Percentiles rank a stretch among this genome's conserved stretches.
phyloP scores from a whole-genome alignment of 495 filamentous ascomycete genomes.

The Articulospora tetracladia region DNA sequence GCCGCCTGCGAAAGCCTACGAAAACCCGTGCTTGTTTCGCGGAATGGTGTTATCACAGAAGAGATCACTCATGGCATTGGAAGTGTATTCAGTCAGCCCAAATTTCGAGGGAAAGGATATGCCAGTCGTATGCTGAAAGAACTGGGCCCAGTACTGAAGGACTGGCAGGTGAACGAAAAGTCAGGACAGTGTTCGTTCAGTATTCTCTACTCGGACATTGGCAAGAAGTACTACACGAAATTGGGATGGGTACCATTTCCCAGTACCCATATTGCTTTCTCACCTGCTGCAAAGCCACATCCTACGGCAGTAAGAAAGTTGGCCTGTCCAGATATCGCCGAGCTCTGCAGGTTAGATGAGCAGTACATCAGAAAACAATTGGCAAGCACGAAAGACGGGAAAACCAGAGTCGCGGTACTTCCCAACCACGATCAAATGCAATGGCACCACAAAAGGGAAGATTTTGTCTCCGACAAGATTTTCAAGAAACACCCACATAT shows the following conservation, averaged over 20 bases:
- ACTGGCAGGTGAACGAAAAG: constrained; percentile 42
- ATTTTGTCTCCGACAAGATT: constrained; percentile 65
- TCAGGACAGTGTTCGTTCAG: constrained; percentile 39
- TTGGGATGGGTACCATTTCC: constrained; percentile 75
- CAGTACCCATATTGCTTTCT: constrained; percentile 66
- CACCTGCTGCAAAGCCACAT: constrained; percentile 30
- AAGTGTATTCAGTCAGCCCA: constrained; percentile 77
- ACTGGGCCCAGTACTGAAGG: constrained; percentile 30
- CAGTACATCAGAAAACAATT: constrained; percentile 38
- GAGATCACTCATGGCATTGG: constrained; percentile 75
- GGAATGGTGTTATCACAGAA: constrained; percentile 50
- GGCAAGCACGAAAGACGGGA: constrained; percentile 22
- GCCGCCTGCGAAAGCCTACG: constrained; percentile 79
- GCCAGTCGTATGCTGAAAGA: constrained; percentile 59
- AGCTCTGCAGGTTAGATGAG: constrained; percentile 57
- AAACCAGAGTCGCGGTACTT: constrained; percentile 59
- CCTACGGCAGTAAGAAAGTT: constrained; percentile 14
- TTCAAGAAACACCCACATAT: constrained; percentile 46
- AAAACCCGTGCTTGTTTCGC: constrained; percentile 47
- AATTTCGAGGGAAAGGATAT: constrained; percentile 73
- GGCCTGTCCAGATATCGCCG: constrained; percentile 40
- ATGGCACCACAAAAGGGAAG: constrained; percentile 87
- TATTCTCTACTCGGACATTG: constrained; percentile 90
- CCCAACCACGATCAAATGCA: constrained; percentile 69
- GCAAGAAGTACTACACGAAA: constrained; percentile 83